Evolutionary conservation across 805 yeast genomes (phyloP), one percentile per base, ranked within the genome.

Genomic region (Pichia ethanolica): DNA sequence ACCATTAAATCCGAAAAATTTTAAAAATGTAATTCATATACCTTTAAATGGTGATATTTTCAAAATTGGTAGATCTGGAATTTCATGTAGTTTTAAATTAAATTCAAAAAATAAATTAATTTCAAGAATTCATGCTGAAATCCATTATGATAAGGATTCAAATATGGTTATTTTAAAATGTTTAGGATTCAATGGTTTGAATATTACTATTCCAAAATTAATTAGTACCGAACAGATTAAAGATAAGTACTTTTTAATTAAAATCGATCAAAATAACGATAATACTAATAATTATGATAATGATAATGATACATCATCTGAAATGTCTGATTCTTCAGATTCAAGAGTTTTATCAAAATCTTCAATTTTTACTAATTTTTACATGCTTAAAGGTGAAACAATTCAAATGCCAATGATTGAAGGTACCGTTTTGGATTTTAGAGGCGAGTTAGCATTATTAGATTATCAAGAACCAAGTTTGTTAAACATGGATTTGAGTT

Each of bases 171-270:
- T 67, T 13, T 63, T 91, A 45, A 76, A 76, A 42, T 91, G 97
- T 65, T 64, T 80, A 48, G 97, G 98, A 4, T 77, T 81, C 67
- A 91, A 91, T 64, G 97, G 97, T 10, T 68, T 86, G 45, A 74
- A 77, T 9, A 76, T 89, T 20, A 71, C 77, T 5, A 75, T 88
- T 39, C 93, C 96, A 0, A 66, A 63, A 20, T 57, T 59, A 20
- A 55, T 71, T 11, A 56, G 63, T 14, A 72, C 72, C 40, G 42
- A 49, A 32, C 34, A 50, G 13, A 39, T 58, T 11, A 39, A 47
- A 13, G 55, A 62, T 9, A 53, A 56, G 25, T 52, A 51, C 30
- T 62, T 56, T 36, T 43, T 51, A 34, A 54, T 64, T 35, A 41
- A 44, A 1, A 26, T 50, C 44, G 54, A 32, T 44, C 56, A 39